Evolutionary conservation across 192 early-diverging fungal genomes (phyloP).

Genomic region (Podila clonocystis): DNA sequence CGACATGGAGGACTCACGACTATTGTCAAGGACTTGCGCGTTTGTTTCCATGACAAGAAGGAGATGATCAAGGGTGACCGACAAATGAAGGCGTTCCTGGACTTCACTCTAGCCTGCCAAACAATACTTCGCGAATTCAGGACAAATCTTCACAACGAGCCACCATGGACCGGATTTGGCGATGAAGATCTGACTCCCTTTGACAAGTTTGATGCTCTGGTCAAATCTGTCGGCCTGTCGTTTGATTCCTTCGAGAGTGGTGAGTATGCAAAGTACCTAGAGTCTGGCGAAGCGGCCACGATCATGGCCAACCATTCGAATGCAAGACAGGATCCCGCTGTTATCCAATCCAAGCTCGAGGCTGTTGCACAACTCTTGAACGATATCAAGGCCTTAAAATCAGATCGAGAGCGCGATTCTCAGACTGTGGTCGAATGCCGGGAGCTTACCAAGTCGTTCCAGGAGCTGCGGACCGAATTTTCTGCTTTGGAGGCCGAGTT

Average conservation of each 20-base stretch:
- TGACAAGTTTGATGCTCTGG: conserved; percentile 15
- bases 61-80: conserved; percentile 40
- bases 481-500: conserved; percentile 10
- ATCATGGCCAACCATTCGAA: conserved; percentile 24
- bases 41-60: conserved; percentile 31
- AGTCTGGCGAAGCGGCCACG: conserved; percentile 13
- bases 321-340: conserved; percentile 26
- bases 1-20: conserved; percentile 23
- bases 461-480: conserved; percentile 10
- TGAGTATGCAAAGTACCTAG: not conserved
- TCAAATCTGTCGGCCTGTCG: conserved; percentile 1
- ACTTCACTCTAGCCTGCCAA: conserved; percentile 28
- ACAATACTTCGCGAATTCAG: conserved; percentile 15
- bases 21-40: conserved; percentile 23
- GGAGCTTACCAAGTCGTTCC: conserved; percentile 2
- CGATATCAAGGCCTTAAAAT: conserved; percentile 12
- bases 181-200: conserved; percentile 21
- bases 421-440: conserved; percentile 27
- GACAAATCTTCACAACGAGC: conserved; percentile 6
- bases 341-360: conserved; percentile 29
- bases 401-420: conserved; percentile 32
- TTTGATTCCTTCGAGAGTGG: conserved; percentile 17
- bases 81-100: conserved; percentile 39
- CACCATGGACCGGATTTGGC: conserved; percentile 37
- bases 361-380: conserved; percentile 3